Percentiles rank a stretch among this genome's conserved stretches.
Conservation (phyloP, 352 stramenopile genomes). For the Phytopythium helicoides region DNA sequence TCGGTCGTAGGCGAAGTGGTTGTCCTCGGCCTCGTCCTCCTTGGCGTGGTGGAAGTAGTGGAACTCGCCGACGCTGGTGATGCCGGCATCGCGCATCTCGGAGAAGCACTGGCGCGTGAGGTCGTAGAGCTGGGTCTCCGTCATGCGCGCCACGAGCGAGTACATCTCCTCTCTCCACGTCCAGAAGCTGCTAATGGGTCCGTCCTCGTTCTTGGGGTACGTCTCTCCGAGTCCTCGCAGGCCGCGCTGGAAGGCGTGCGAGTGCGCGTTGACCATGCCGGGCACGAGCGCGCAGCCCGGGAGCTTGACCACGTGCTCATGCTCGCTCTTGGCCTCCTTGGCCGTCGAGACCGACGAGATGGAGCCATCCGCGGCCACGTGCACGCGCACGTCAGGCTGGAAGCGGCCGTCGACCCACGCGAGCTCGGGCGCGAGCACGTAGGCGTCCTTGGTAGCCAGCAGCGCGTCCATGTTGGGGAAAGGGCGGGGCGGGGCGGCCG, state of each 20-base stretch:
- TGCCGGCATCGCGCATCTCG: slow-evolving; percentile 73
- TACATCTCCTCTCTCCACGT: slow-evolving; percentile 86
- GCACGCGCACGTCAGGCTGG: slow-evolving; percentile 49
- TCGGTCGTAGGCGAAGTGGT: slow-evolving; percentile 65
- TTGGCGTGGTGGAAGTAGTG: slow-evolving; percentile 77
- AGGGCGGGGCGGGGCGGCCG: background rate
- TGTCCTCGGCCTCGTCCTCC: slow-evolving; percentile 26
- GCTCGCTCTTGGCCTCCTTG: background rate
- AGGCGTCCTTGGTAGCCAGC: slow-evolving; percentile 18
- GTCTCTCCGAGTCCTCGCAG: slow-evolving; percentile 72
- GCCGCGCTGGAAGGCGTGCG: slow-evolving; percentile 73
- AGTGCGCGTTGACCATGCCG: slow-evolving; percentile 82
- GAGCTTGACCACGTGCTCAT: slow-evolving; percentile 23
- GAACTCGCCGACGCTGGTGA: slow-evolving; percentile 79
- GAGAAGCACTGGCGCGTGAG: slow-evolving; percentile 75
- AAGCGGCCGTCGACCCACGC: slow-evolving; percentile 64
- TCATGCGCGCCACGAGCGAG: slow-evolving; percentile 70
- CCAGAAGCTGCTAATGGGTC: slow-evolving; percentile 62
- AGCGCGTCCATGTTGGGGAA: slow-evolving; percentile 17
- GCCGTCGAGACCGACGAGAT: slow-evolving; percentile 33
- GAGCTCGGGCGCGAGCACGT: slow-evolving; percentile 62
- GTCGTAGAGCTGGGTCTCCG: slow-evolving; percentile 54
- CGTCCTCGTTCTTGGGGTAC: slow-evolving; percentile 44
- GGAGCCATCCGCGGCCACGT: slow-evolving; percentile 40
- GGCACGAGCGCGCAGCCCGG: slow-evolving; percentile 52